A percentile compares a stretch with the other conserved stretches of the same genome.
Evolutionary conservation across 495 filamentous ascomycete species (phyloP).

Genomic region (Glutinoglossum americanum): DNA sequence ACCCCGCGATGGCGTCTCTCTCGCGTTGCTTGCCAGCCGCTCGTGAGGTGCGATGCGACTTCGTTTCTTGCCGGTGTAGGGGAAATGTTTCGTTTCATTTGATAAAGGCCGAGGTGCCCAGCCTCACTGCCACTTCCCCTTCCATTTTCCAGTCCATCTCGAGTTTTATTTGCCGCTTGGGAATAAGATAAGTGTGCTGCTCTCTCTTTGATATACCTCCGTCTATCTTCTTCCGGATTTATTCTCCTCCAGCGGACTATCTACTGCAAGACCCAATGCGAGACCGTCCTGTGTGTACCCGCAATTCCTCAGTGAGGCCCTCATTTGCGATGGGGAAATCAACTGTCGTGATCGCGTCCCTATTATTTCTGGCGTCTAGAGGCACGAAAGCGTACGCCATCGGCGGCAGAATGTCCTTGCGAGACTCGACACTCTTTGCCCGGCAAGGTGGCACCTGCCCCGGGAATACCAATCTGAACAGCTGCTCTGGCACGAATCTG

Average conservation of each 20-base stretch:
- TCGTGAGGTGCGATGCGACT: background rate
- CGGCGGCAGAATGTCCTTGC: background rate
- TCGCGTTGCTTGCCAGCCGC: background rate
- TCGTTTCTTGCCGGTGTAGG: background rate
- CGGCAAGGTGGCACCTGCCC: background rate
- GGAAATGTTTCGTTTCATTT: background rate
- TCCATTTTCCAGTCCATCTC: background rate
- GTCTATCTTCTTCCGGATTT: background rate
- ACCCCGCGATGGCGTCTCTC: background rate
- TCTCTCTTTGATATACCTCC: background rate
- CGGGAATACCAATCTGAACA: background rate
- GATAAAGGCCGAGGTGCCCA: background rate
- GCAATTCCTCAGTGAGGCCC: background rate
- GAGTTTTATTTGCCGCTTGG: background rate
- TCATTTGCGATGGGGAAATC: background rate
- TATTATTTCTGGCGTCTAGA: background rate
- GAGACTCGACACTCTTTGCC: background rate
- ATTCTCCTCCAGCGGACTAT: background rate
- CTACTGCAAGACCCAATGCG: background rate
- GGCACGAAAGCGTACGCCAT: background rate
- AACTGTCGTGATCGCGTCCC: background rate
- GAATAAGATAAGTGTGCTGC: background rate
- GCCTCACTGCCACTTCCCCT: background rate
- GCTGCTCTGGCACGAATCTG: conserved; percentile 19
- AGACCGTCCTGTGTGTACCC: background rate